A percentile compares a stretch with the other conserved stretches of the same genome.
phyloP scores from a whole-genome alignment of 306 rosid genomes.

The Trifolium dubium region DNA sequence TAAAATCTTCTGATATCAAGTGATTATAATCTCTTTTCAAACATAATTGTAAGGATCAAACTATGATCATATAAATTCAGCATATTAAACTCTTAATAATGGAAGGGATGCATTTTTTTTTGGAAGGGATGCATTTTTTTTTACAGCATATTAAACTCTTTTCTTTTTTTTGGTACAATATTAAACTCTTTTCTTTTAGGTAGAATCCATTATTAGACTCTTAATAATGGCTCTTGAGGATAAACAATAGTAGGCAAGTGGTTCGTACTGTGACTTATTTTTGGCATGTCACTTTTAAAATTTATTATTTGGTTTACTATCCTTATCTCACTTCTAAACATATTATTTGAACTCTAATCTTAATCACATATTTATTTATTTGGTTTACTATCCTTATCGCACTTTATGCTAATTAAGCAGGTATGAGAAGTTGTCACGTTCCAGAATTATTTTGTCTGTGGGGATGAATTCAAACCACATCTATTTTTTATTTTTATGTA shows the following conservation, averaged over 20 bases:
- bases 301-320: slow-evolving; percentile 14
- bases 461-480: not conserved
- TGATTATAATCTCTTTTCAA: no score
- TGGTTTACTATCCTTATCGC: slow-evolving; percentile 17
- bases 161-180: no score
- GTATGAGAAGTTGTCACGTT: not conserved
- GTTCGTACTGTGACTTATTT: not conserved
- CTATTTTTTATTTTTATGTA: not conserved
- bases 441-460: not conserved
- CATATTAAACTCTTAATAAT: no score
- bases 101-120: no score
- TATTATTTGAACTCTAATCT: no score
- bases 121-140: no score
- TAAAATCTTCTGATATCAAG: no score
- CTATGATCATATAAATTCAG: no score
- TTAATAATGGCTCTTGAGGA: not conserved
- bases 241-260: not conserved
- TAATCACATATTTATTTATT: not conserved
- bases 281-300: not conserved
- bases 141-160: no score
- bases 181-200: no score
- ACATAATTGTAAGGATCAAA: no score
- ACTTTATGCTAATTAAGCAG: slow-evolving; percentile 4
- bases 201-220: not conserved
- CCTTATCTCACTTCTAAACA: not conserved